Evolutionary conservation across 139 green algal genomes (phyloP), one percentile per base, ranked within the genome.

Genomic region (Tetraselmis striata): DNA sequence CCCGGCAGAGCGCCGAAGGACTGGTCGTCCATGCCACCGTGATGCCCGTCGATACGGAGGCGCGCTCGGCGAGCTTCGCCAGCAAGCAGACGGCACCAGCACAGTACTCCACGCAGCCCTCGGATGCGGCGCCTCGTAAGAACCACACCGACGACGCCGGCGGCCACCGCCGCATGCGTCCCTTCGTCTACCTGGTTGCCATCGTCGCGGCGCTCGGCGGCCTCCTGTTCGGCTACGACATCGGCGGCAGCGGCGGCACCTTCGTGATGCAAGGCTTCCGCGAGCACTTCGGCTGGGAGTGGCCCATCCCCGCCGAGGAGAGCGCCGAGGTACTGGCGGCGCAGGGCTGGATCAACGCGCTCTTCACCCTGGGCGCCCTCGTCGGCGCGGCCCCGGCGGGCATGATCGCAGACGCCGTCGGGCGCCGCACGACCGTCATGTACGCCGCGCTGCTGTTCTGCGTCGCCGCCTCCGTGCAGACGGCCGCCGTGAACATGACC

Each of bases 191-290:
- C 45, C 45, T 67, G 45, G 45, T 67, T 67, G 45, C 11, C 27
- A 2, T 80, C 2, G 29, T 80, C 27, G 77, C 29, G 2, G 77
- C 77, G 2, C 30, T 58, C 2, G 77, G 29, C 29, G 77, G 77
- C 77, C 18, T 80, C 2, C 77, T 80, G 27, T 80, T 80, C 77
- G 77, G 77, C 29, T 80, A 59, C 77, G 77, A 80, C 77, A 31
- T 59, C 24, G 32, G 32, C 77, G 77, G 31, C 24, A 28, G 26
- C 5, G 32, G 32, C 32, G n/a, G 24, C 27, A 80, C 32, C 28
- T 58, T 80, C 29, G 28, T 28, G 27, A 32, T 59, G 77, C 24
- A 31, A 27, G 77, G 24, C 77, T 80, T 80, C 77, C 77, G 77
- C 18, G 29, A 31, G 27, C n/a, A 31, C 24, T 59, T 80, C 29